A percentile compares a stretch with the other conserved stretches of the same genome.
Evolutionary conservation across 306 rosid genomes (phyloP).

Genomic region (Crataegus laevigata): DNA sequence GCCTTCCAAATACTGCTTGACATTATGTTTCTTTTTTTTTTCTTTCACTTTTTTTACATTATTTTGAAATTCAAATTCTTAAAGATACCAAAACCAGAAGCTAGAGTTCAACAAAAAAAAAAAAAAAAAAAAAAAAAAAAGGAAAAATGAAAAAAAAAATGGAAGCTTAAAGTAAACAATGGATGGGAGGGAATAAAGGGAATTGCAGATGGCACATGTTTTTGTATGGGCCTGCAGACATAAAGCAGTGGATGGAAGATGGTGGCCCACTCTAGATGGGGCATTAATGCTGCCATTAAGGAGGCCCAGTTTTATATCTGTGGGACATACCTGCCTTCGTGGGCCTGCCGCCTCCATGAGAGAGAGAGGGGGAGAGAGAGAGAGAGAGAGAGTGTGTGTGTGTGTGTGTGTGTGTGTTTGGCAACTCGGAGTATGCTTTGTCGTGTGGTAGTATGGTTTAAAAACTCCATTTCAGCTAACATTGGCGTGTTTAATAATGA

Average conservation of each 20-base stretch:
- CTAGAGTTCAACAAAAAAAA: too few species aligned
- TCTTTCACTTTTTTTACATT: background rate
- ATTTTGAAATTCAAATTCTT: background rate
- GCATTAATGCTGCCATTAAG: constrained; percentile 11
- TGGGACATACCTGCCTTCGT: constrained; percentile 23
- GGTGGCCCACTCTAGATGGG: constrained; percentile 16
- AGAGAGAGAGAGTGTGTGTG: too few species aligned
- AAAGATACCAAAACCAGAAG: background rate
- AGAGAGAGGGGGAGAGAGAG: background rate
- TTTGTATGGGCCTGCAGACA: constrained; percentile 8
- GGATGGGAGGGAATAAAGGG: background rate
- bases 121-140: too few species aligned
- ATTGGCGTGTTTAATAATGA: background rate
- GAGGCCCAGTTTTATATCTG: constrained; percentile 15
- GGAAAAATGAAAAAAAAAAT: too few species aligned
- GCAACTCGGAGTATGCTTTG: background rate
- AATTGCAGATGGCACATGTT: constrained; percentile 3
- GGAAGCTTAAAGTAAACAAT: background rate
- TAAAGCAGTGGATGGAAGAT: background rate
- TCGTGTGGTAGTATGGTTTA: background rate
- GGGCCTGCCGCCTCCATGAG: background rate
- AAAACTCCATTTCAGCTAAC: background rate
- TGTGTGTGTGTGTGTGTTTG: too few species aligned
- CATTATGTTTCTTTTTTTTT: background rate
- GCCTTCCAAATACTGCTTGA: background rate